A percentile compares a stretch with the other conserved stretches of the same genome.
Evolutionary conservation across 495 filamentous ascomycete species (phyloP).

Genomic region (Delitschia confertaspora): DNA sequence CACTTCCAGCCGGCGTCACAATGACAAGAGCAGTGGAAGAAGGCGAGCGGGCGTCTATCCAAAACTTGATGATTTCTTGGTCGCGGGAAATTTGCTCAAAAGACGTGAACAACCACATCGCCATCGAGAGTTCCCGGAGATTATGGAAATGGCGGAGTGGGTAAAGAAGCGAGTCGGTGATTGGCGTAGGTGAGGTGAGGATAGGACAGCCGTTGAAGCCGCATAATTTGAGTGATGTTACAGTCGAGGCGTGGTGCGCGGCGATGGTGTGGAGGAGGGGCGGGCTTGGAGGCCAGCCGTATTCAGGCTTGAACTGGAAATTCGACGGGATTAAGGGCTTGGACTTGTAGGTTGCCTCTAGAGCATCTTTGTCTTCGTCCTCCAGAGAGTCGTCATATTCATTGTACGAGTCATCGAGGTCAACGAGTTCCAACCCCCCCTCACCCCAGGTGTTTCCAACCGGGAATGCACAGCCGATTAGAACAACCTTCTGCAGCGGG

Average conservation of each 20-base stretch:
- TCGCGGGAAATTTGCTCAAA: conserved; percentile 25
- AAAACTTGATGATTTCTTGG: conserved; percentile 30
- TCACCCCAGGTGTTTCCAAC: conserved; percentile 34
- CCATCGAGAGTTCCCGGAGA: conserved; percentile 28
- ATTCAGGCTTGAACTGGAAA: conserved; percentile 23
- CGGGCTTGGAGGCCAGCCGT: conserved; percentile 28
- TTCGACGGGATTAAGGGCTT: background rate
- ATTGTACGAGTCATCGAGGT: conserved; percentile 1
- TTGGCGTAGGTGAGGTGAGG: conserved; percentile 21
- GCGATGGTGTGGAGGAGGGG: conserved; percentile 32
- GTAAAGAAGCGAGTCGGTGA: conserved; percentile 28
- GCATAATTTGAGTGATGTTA: conserved; percentile 34
- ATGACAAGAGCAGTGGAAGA: conserved; percentile 25
- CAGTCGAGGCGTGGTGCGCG: conserved; percentile 24
- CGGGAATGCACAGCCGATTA: conserved; percentile 29
- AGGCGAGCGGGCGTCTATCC: conserved; percentile 28
- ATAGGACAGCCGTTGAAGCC: conserved; percentile 29
- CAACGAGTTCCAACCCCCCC: conserved; percentile 17
- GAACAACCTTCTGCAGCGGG: conserved; percentile 30
- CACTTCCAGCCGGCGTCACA: conserved; percentile 16
- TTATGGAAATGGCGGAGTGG: conserved; percentile 30
- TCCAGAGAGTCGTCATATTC: conserved; percentile 13
- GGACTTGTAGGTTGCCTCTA: conserved; percentile 5
- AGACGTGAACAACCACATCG: conserved; percentile 27
- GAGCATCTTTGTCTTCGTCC: conserved; percentile 25